These are phyloP conservation scores for Dispira simplex DNA, from an alignment of 192 early-diverging fungal genomes.

Conservation along the genomic window DNA sequence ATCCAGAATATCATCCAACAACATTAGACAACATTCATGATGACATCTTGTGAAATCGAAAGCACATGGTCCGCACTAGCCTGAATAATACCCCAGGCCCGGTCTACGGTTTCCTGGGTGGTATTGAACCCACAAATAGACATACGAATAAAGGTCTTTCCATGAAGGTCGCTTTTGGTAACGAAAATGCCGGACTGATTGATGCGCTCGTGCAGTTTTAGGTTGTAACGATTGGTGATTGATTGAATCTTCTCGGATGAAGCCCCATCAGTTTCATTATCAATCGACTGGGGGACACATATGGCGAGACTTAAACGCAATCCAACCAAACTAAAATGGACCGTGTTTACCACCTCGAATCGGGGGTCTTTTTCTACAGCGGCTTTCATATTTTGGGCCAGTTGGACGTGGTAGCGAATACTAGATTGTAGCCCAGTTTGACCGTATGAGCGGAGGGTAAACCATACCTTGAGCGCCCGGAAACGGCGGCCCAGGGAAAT, in stretches of 20 bases:
- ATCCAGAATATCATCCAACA: too few species aligned
- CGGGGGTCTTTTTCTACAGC: slow-evolving; percentile 22
- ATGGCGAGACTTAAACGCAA: slow-evolving; percentile 27
- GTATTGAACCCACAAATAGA: neutral
- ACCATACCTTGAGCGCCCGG: slow-evolving; percentile 48
- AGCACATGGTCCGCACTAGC: neutral
- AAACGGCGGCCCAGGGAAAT: slow-evolving; percentile 38
- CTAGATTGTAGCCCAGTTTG: slow-evolving; percentile 29
- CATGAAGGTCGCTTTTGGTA: neutral
- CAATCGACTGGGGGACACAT: neutral
- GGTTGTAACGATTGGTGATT: slow-evolving; percentile 19
- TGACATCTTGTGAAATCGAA: neutral
- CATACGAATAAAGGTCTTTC: neutral
- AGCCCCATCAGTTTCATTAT: neutral
- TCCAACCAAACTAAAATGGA: slow-evolving; percentile 27
- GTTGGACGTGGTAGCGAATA: slow-evolving; percentile 25
- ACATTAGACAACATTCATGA: too few species aligned
- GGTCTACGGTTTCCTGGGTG: neutral
- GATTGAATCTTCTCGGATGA: neutral
- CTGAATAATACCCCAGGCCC: neutral
- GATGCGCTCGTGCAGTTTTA: slow-evolving; percentile 16
- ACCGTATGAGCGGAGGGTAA: slow-evolving; percentile 41
- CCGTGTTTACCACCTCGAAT: slow-evolving; percentile 27
- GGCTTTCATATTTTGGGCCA: slow-evolving; percentile 22
- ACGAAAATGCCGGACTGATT: slow-evolving; percentile 10